Conservation (phyloP, 805 yeast species). For the Wickerhamomyces queroliae region DNA sequence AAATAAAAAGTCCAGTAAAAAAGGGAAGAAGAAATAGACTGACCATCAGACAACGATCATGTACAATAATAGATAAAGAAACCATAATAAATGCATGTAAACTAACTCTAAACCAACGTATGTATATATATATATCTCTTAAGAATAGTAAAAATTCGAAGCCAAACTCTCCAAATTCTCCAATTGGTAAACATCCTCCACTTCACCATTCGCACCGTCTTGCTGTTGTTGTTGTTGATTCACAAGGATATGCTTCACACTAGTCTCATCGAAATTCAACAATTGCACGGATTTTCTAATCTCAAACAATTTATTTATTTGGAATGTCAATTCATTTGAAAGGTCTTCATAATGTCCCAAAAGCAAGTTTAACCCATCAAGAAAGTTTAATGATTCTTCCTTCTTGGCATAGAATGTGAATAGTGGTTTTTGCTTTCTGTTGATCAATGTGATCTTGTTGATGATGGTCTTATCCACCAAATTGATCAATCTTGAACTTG, state of each 20-base stretch:
- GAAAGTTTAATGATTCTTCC: conserved; percentile 66
- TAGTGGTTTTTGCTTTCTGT: conserved; percentile 33
- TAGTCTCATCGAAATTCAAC: conserved; percentile 25
- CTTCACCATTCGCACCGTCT: not conserved
- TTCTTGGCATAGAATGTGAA: conserved; percentile 65
- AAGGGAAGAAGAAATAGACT: conserved; percentile 10
- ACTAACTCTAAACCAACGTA: not conserved
- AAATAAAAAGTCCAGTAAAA: conserved; percentile 26
- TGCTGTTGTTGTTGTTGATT: too few species aligned
- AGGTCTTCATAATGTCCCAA: conserved; percentile 29
- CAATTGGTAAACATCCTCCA: conserved; percentile 6
- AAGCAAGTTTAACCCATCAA: conserved; percentile 65
- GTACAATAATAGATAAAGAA: too few species aligned
- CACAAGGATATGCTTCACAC: too few species aligned
- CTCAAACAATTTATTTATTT: conserved; percentile 37
- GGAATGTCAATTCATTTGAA: conserved; percentile 38
- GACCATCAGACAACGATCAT: not conserved
- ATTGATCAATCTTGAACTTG: conserved; percentile 41
- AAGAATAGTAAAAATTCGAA: conserved; percentile 17
- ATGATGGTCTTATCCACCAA: conserved; percentile 52
- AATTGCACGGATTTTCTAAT: conserved; percentile 46
- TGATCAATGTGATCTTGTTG: conserved; percentile 48
- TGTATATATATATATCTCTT: not conserved
- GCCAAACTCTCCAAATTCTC: conserved; percentile 14
- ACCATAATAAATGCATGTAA: too few species aligned